Percentiles rank a stretch among this genome's conserved stretches.
Evolutionary conservation across 1,139 yeast species (phyloP).

Genomic region (Hyphopichia fennica): DNA sequence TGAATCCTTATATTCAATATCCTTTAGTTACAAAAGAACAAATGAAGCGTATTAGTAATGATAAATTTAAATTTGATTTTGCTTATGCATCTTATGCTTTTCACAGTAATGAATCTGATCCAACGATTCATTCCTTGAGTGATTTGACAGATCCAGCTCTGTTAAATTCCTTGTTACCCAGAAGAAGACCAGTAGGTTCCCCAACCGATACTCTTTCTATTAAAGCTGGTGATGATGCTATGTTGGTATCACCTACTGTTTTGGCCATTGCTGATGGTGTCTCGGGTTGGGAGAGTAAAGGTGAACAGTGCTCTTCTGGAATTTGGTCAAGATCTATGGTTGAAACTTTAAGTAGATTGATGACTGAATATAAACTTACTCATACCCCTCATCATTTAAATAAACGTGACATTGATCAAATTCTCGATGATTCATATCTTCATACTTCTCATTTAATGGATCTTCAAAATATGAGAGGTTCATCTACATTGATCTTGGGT

Average conservation of each 20-base stretch:
- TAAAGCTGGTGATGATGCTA: slow-evolving; percentile 64
- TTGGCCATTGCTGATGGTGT: slow-evolving; percentile 64
- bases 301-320: slow-evolving; percentile 46
- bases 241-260: slow-evolving; percentile 55
- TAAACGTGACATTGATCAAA: slow-evolving; percentile 44
- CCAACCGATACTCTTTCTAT: slow-evolving; percentile 54
- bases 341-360: slow-evolving; percentile 50
- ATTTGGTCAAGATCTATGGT: slow-evolving; percentile 59
- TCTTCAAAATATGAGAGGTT: slow-evolving; percentile 48
- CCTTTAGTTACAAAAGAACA: slow-evolving; percentile 45
- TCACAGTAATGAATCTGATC: slow-evolving; percentile 40
- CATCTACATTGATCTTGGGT: slow-evolving; percentile 52
- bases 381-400: slow-evolving; percentile 46
- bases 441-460: slow-evolving; percentile 58
- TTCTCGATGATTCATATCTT: slow-evolving; percentile 50
- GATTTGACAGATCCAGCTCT: slow-evolving; percentile 54
- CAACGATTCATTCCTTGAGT: slow-evolving; percentile 49
- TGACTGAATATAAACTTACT: slow-evolving; percentile 46
- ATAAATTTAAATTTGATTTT: slow-evolving; percentile 45
- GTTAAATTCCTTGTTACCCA: slow-evolving; percentile 47
- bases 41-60: slow-evolving; percentile 35
- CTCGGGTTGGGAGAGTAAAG: slow-evolving; percentile 56
- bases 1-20: slow-evolving; percentile 41
- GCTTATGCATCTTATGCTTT: slow-evolving; percentile 51
- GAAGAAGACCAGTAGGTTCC: slow-evolving; percentile 54